These are phyloP conservation scores for Claviceps africana DNA, from an alignment of 2,329 filamentous ascomycete species.

Conservation along the genomic window DNA sequence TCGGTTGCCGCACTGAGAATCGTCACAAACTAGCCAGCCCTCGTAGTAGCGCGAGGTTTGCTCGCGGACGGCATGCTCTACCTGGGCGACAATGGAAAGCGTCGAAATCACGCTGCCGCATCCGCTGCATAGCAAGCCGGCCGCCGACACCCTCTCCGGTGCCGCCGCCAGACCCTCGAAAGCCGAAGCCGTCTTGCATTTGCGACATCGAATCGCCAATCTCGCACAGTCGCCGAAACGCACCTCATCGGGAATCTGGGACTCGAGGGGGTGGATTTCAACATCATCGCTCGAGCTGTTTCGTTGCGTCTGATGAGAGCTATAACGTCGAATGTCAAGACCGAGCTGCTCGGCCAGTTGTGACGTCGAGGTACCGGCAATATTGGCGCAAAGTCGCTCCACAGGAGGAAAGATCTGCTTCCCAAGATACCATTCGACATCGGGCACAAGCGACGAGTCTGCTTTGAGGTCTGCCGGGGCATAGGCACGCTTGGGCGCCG, in stretches of 20 bases:
- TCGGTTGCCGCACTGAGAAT: constrained; percentile 70
- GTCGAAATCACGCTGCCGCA: constrained; percentile 55
- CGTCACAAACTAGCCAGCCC: constrained; percentile 81
- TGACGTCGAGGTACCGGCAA: constrained; percentile 78
- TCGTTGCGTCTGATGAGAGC: constrained; percentile 26
- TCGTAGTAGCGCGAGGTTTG: constrained; percentile 81
- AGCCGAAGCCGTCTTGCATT: constrained; percentile 55
- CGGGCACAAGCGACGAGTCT: constrained; percentile 62
- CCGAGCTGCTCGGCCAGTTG: constrained; percentile 87
- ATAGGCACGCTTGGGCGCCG: constrained; percentile 77
- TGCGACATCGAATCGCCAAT: constrained; percentile 64
- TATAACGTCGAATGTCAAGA: constrained; percentile 79
- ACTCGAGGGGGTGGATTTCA: constrained; percentile 83
- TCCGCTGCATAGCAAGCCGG: constrained; percentile 59
- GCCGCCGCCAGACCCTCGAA: constrained; percentile 63
- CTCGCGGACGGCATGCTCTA: constrained; percentile 69
- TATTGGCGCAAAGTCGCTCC: constrained; percentile 92
- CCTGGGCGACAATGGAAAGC: constrained; percentile 67
- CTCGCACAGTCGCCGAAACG: constrained; percentile 74
- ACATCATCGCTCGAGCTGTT: constrained; percentile 43
- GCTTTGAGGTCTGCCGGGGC: constrained; percentile 70
- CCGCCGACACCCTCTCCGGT: constrained; percentile 48
- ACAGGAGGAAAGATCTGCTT: constrained; percentile 98
- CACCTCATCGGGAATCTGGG: constrained; percentile 80
- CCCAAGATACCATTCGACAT: constrained; percentile 95